These are phyloP conservation scores for Mariannaea elegans DNA, from an alignment of 2,329 filamentous ascomycete genomes.

Conservation along the genomic window DNA sequence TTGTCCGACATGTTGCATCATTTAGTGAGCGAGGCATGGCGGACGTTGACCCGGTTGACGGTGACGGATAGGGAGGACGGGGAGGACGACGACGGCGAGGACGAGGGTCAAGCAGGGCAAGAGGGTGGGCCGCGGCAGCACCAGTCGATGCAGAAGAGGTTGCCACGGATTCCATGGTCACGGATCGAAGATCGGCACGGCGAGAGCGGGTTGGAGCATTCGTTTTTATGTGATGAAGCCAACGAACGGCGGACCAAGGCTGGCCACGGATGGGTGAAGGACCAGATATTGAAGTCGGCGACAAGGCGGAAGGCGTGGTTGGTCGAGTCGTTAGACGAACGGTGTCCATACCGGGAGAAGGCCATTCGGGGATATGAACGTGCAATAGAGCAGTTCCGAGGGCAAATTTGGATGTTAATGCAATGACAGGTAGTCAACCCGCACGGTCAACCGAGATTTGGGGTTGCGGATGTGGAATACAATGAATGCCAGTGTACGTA, in stretches of 20 bases:
- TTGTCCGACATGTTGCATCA: constrained; percentile 13
- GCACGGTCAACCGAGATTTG: neutral
- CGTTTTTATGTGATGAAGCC: constrained; percentile 1
- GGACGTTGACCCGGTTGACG: constrained; percentile 6
- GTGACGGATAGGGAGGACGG: neutral
- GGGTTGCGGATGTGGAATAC: neutral
- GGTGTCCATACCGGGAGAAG: too few species aligned
- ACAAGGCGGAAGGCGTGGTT: neutral
- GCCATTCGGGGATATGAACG: too few species aligned
- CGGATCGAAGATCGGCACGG: neutral
- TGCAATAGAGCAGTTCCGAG: too few species aligned
- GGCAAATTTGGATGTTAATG: neutral
- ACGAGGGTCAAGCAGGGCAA: neutral
- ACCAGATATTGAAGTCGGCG: neutral
- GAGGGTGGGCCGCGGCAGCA: neutral
- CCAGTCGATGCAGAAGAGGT: constrained; percentile 2
- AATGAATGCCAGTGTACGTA: neutral
- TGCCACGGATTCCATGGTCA: constrained; percentile 1
- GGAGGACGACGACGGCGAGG: neutral
- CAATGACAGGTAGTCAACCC: neutral
- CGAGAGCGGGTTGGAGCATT: constrained; percentile 4
- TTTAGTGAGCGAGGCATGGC: constrained; percentile 3
- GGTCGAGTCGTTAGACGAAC: too few species aligned
- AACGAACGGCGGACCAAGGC: neutral
- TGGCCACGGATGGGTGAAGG: neutral